Evolutionary conservation across 1,284 basidiomycete genomes (phyloP), one percentile per base, ranked within the genome.

Genomic region (Schizophyllum amplum): DNA sequence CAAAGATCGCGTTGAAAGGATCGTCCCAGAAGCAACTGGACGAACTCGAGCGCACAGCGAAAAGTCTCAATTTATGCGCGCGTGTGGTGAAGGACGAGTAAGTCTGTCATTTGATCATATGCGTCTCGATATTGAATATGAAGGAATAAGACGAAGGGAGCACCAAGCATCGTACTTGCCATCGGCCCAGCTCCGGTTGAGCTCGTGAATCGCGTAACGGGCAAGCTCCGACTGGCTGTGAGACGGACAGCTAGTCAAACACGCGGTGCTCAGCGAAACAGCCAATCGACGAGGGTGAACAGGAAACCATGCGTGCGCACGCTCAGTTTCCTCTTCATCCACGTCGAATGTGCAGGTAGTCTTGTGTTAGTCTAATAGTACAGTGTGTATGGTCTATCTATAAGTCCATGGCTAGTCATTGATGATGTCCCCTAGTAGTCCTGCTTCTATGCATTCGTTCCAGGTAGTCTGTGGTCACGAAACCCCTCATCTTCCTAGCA

Each of bases 171-270:
- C 11, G 22, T 52, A 21, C 81, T 98, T 17, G 96, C 90, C 7
- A 90, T 98, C 60, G 95, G 97, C 13, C 95, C 79, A 78, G 94
- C 83, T 0, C 96, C 95, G 0, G 85, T 92, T 9, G 77, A 82
- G 48, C 68, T 97, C 51, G 77, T 98, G 63, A 94, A 98, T 72
- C 82, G 90, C 66, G 90, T 98, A 47, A 98, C 95, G 0, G 90
- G 92, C 6, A 85, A 90, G 64, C 79, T 98, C 60, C 88, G 90
- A 24, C 68, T 80, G 23, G 65, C 78, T 33, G 78, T 61, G n/a
- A n/a, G n/a, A n/a, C n/a, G n/a, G n/a, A n/a, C n/a, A n/a, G n/a
- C n/a, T n/a, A n/a, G n/a, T n/a, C n/a, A n/a, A n/a, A n/a, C n/a
- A n/a, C n/a, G n/a, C n/a, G n/a, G n/a, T n/a, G n/a, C n/a, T n/a